Base-by-base conservation (phyloP, 163 green algal genomes). In the Trebouxia gelatinosa region DNA sequence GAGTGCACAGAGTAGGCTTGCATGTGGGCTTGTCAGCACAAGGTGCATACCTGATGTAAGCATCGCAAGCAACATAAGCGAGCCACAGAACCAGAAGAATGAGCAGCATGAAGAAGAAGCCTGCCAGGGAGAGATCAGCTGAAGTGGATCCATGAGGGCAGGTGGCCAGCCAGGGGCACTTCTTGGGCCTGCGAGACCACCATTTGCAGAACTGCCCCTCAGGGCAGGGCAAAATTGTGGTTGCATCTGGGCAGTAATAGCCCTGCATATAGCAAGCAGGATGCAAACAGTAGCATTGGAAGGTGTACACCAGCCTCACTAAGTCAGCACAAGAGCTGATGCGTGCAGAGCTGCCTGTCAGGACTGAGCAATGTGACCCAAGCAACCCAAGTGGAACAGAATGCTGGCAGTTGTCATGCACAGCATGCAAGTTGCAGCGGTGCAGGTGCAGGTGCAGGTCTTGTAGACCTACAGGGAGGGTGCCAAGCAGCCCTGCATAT, bases 171-270 rank as follows among this genome's bases (percentile, higher is more conserved):
- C 76, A 67, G 6, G 78, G 62, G 76, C 87, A 92, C 5, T 77
- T 61, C 78, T 79, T 82, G 29, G 78, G 78, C 19, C 40, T 5
- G 1, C 58, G 39, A 0, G 48, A 74, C 77, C 58, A 82, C 75
- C 67, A 74, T 77, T 90, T 87, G 85, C 89, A 93, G 84, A 87
- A 93, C 80, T 85, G 68, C 32, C 89, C 70, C 34, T 65, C 31
- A 28, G 90, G 88, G 78, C 91, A 96, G 66, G 39, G 16, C 13
- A 92, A 74, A 6, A 78, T 76, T 2, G 75, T 82, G 17, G 85
- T 86, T 2, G 66, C 37, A 43, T 90, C 88, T 74, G 88, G 85
- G 78, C 91, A 95, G 75, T 88, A 95, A 78, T 85, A 84, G 11
- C 91, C 89, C 5, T 74, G 40, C 0, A 81, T 80, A 75, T 88